Evolutionary conservation across 345 rosid species (phyloP), one percentile per base, ranked within the genome.

Genomic region (Bretschneidera sinensis): DNA sequence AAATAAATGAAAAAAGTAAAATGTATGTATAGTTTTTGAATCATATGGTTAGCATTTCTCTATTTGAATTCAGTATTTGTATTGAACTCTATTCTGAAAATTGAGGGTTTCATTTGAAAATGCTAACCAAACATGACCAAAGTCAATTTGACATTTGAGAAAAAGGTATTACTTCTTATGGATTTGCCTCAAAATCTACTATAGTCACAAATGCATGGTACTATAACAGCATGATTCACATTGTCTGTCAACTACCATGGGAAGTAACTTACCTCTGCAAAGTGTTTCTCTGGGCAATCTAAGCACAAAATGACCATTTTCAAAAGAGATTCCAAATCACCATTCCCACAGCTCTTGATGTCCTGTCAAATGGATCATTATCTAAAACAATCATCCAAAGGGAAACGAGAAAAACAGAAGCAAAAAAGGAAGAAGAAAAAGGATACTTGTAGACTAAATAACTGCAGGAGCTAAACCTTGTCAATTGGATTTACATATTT

Each of bases 241-340:
- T 28, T 3, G 3, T 8, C 3, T 28, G 33, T 28, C 33, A 28
- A 28, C 33, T 8, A 28, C 8, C 3, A 8, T 28, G 8, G 33
- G 33, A 28, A 39, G 16, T 39, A 16, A 25, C 39, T 63, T 55
- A 83, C 98, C 92, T 85, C 80, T 24, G 97, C 96, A 52, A 94
- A 90, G 67, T 94, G 89, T 72, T 76, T 86, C 79, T 85, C 95
- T 1, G 97, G 98, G 52, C 62, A 60, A 19, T 81, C 80, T 54
- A 87, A 71, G 70, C 98, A 85, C 50, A 59, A 53, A 43, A 87
- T 69, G n/a, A 67, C 81, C 61, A 69, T 74, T 69, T 65, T 62
- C 74, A 84, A 48, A 9, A 92, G 75, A 65, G 72, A 70, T 66
- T 69, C 82, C 63, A 89, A 33, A 51, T 83, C 85, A 49, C 80